These are phyloP conservation scores for Panicum miliaceum DNA, from an alignment of 176 grass and related monocot genomes.

Conservation along the genomic window DNA sequence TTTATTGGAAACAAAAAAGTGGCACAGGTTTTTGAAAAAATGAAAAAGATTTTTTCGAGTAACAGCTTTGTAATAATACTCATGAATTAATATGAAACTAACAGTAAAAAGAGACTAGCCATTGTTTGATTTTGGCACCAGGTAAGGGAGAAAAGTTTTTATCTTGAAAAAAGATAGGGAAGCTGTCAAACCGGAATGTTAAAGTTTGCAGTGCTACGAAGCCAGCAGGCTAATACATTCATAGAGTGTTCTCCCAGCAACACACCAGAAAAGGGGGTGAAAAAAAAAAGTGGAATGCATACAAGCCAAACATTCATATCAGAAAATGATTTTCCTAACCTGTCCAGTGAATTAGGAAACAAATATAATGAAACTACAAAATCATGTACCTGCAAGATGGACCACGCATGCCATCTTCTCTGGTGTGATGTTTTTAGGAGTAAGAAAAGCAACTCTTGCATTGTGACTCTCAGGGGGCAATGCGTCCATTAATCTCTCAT, in stretches of 20 bases:
- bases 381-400: slow-evolving; percentile 83
- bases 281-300: slow-evolving; percentile 17
- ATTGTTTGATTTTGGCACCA: background rate
- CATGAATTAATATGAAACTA: background rate
- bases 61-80: background rate
- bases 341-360: background rate
- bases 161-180: background rate
- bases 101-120: background rate
- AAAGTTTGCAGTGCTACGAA: slow-evolving; percentile 19
- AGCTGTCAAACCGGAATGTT: background rate
- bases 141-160: background rate
- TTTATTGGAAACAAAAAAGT: background rate
- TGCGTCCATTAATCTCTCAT: slow-evolving; percentile 65
- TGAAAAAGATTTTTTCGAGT: background rate
- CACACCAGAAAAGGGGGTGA: background rate
- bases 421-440: slow-evolving; percentile 68
- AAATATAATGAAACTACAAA: slow-evolving; percentile 26
- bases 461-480: slow-evolving; percentile 84
- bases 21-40: background rate
- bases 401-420: slow-evolving; percentile 92
- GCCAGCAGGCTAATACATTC: background rate
- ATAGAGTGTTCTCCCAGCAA: background rate
- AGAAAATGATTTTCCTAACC: slow-evolving; percentile 29
- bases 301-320: background rate
- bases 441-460: slow-evolving; percentile 91